Evolutionary conservation across 2,329 filamentous ascomycete genomes (phyloP).

Genomic region (Laburnicola sp.): DNA sequence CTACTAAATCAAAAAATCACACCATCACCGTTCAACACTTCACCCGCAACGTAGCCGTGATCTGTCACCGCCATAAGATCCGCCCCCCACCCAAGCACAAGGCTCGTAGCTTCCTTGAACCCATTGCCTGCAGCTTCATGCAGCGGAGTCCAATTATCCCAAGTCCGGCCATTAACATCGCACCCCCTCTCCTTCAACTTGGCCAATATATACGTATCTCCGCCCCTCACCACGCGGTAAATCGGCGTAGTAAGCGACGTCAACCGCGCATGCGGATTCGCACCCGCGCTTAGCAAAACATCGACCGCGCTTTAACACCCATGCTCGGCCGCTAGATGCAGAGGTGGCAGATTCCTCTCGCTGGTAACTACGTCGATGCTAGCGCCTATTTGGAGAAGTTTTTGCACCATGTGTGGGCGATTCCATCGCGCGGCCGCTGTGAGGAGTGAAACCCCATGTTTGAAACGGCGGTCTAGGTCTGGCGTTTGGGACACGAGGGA

Average conservation of each 20-base stretch:
- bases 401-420: neutral
- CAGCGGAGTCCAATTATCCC: constrained; percentile 10
- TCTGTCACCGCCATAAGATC: no score
- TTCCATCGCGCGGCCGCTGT: neutral
- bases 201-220: constrained; percentile 2
- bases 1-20: no score
- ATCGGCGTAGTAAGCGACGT: constrained; percentile 8
- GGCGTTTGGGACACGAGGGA: neutral
- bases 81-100: no score
- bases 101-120: no score
- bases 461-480: neutral
- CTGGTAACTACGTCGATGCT: neutral
- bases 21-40: no score
- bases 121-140: neutral
- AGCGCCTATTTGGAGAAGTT: constrained; percentile 4
- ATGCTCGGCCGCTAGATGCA: constrained; percentile 8
- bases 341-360: neutral
- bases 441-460: constrained; percentile 5
- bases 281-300: constrained; percentile 7
- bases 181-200: constrained; percentile 2
- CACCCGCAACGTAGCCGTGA: no score
- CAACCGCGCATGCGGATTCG: constrained; percentile 8
- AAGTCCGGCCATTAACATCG: constrained; percentile 8
- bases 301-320: neutral
- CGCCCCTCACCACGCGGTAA: constrained; percentile 8